phyloP scores from a whole-genome alignment of 129 eudicot genomes.

The Flaveria trinervia region DNA sequence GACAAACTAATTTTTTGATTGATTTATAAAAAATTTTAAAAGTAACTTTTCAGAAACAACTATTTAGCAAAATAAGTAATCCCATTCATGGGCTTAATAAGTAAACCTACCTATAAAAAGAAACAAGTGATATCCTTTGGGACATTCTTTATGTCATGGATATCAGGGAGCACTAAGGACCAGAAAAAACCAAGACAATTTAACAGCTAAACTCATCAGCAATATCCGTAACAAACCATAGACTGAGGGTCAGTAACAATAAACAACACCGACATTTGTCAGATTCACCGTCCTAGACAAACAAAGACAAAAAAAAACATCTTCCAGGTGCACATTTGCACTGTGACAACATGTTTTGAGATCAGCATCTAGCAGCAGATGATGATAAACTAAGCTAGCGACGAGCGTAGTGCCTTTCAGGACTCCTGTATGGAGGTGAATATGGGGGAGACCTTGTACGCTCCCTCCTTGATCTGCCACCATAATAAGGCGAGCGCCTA shows the following conservation, averaged over 20 bases:
- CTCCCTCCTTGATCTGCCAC: slow-evolving; percentile 90
- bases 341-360: slow-evolving; percentile 19
- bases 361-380: slow-evolving; percentile 11
- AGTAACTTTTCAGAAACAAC: too few relatives aligned
- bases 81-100: too few relatives aligned
- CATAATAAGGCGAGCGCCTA: slow-evolving; percentile 64
- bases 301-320: not conserved
- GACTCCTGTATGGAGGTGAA: slow-evolving; percentile 74
- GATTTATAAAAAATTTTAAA: too few relatives aligned
- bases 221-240: slow-evolving; percentile 19
- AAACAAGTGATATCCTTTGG: too few relatives aligned
- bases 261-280: slow-evolving; percentile 14
- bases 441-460: slow-evolving; percentile 67
- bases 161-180: too few relatives aligned
- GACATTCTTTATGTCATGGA: too few relatives aligned
- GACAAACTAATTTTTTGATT: too few relatives aligned
- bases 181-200: not conserved
- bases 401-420: slow-evolving; percentile 67
- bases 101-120: too few relatives aligned
- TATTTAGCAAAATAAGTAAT: too few relatives aligned
- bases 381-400: slow-evolving; percentile 52
- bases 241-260: not conserved
- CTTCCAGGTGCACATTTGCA: slow-evolving; percentile 2
- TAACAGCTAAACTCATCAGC: not conserved
- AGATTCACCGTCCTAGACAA: not conserved